Conservation (phyloP, 441 rosid species). For the Bruguiera hainesii region DNA sequence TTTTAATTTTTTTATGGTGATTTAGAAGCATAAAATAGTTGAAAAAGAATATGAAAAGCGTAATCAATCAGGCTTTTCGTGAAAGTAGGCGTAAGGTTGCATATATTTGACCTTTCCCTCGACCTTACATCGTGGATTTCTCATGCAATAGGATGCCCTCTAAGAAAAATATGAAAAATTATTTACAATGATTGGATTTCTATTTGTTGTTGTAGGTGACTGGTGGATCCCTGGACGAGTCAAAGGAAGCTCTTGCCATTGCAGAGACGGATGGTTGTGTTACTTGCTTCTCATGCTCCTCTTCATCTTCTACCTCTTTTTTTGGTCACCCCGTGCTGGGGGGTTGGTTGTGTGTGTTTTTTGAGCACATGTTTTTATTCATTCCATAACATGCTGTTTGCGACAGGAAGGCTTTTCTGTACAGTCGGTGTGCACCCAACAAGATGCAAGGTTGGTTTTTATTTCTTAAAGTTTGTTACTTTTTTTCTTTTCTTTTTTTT, state of each 20-base stretch:
- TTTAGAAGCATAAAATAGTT: neutral
- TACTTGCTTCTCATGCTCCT: conserved; percentile 2
- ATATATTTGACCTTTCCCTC: no score
- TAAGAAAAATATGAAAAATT: no score
- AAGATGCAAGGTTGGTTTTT: conserved; percentile 63
- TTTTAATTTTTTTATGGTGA: neutral
- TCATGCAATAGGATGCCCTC: no score
- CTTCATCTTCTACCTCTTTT: neutral
- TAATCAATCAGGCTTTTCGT: no score
- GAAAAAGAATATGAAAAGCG: neutral
- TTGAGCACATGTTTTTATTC: neutral
- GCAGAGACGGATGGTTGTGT: conserved; percentile 86
- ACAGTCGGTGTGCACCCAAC: conserved; percentile 98
- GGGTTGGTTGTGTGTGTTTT: neutral
- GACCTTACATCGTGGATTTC: neutral
- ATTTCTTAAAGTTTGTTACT: conserved; percentile 10
- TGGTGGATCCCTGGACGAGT: conserved; percentile 91
- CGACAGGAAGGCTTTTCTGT: conserved; percentile 79
- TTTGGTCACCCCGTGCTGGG: neutral
- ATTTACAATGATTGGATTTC: no score
- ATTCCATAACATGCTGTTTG: conserved; percentile 13
- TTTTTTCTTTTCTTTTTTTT: neutral
- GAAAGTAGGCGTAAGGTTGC: no score
- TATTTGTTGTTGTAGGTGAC: conserved; percentile 53
- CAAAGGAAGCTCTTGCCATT: conserved; percentile 88